Base-by-base conservation (phyloP, 208 protist genomes). In the Leishmania arabica region DNA sequence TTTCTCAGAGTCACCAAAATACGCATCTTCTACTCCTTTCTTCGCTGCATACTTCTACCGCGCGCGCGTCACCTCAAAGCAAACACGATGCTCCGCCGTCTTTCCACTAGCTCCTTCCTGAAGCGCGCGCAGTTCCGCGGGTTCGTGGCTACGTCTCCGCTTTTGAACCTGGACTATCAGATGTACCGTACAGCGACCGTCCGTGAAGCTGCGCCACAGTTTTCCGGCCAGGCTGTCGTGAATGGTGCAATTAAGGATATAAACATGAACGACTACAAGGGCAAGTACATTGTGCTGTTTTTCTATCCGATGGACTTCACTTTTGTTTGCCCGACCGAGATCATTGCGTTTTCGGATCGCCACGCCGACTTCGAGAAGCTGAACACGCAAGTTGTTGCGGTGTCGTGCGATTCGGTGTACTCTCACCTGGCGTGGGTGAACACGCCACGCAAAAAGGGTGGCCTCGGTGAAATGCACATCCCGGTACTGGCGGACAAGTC, bases 241-340 rank as follows among this genome's bases (percentile, higher is more conserved):
- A 90, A 97, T 31, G 98, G 98, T 65, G 92, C 97, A 49, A 98
- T 99, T 77, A 96, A 97, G 89, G 90, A 95, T 51, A 91, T 99
- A 85, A 97, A 84, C 78, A 92, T 95, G 27, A 89, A 86, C 45
- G 95, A 99, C 82, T 99, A 96, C 94, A 92, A 90, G 75, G 97
- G 97, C 65, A 98, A 98, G 86, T 99, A 98, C 74, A 62, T 99
- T 27, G 95, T 99, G 70, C 89, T 99, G 8, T 92, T 99, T 77
- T 99, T 99, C 88, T 99, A 99, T 82, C 98, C 98, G 37, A 92
- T 99, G 82, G 98, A 99, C 84, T 99, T 99, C 88, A 99, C 98
- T 0, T 99, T 99, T 89, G 98, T 99, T 4, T 99, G 98, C 90
- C 98, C 98, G 53, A 99, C 98, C 31, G 98, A 99, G 91, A 98